phyloP scores from a whole-genome alignment of 306 rosid species.

The Cucurbita moschata region DNA sequence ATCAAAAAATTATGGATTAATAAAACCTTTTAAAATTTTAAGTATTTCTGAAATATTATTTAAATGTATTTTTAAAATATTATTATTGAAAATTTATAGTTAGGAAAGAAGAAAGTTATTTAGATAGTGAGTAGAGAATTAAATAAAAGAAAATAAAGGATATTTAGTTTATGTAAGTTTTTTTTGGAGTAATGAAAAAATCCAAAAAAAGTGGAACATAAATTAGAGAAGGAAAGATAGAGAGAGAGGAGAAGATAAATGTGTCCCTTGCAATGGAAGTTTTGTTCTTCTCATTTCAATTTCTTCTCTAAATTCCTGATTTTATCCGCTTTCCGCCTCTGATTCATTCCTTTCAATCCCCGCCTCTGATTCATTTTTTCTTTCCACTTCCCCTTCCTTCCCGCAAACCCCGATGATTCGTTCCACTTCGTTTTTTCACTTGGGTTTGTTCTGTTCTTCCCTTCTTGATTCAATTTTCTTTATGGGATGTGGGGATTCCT shows the following conservation, averaged over 20 bases:
- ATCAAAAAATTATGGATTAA: no score
- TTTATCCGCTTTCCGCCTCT: neutral
- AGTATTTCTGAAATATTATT: no score
- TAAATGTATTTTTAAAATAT: no score
- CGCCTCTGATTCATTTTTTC: neutral
- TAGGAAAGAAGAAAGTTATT: neutral
- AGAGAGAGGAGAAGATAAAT: neutral
- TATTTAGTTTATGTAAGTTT: neutral
- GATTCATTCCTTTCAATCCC: neutral
- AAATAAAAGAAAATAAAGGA: neutral
- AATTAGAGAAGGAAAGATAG: neutral
- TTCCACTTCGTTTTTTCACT: neutral
- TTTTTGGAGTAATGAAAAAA: neutral
- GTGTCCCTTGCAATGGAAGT: constrained; percentile 7
- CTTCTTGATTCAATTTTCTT: neutral
- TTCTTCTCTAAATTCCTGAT: neutral
- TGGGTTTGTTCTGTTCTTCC: neutral
- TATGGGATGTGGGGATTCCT: neutral
- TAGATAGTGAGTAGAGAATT: neutral
- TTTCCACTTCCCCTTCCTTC: neutral
- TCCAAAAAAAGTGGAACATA: neutral
- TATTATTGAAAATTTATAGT: no score
- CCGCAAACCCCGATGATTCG: neutral
- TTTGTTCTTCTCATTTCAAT: neutral
- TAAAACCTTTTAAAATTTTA: no score